phyloP scores from a whole-genome alignment of 805 yeast genomes.

The Isabelozyma pseudorhagii region DNA sequence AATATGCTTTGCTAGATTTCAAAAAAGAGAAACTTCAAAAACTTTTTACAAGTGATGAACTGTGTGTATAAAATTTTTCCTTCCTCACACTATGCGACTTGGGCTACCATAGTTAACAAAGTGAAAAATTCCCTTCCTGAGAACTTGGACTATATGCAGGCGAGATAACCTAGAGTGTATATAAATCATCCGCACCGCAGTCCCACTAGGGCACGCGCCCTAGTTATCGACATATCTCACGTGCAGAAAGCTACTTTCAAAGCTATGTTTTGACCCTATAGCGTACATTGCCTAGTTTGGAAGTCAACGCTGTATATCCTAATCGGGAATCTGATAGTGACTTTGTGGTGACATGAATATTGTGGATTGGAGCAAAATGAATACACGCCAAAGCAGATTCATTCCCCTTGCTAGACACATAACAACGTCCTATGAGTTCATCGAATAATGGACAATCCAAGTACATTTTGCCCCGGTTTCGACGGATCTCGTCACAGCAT shows the following conservation, averaged over 20 bases:
- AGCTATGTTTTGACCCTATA: neutral
- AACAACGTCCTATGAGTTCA: constrained; percentile 1
- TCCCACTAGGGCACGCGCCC: neutral
- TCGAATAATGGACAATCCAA: neutral
- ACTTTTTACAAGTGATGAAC: constrained; percentile 4
- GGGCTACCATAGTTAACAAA: neutral
- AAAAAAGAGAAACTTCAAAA: neutral
- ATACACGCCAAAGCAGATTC: neutral
- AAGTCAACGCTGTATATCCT: neutral
- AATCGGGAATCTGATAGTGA: neutral
- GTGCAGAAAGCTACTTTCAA: neutral
- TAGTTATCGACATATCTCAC: neutral
- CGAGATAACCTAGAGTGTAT: neutral
- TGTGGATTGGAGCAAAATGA: neutral
- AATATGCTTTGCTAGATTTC: constrained; percentile 2
- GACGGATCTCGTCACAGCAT: constrained; percentile 12
- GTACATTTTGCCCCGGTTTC: constrained; percentile 4
- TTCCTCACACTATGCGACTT: neutral
- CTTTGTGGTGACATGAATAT: neutral
- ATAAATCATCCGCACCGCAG: neutral
- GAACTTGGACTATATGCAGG: constrained; percentile 2
- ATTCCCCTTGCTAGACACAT: neutral
- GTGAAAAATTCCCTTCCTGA: constrained; percentile 11
- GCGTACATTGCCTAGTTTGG: neutral
- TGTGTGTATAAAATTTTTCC: constrained; percentile 3